Evolutionary conservation across 768 basidiomycete genomes (phyloP), one percentile per base, ranked within the genome.

Genomic region (Tylopilus intermedius): DNA sequence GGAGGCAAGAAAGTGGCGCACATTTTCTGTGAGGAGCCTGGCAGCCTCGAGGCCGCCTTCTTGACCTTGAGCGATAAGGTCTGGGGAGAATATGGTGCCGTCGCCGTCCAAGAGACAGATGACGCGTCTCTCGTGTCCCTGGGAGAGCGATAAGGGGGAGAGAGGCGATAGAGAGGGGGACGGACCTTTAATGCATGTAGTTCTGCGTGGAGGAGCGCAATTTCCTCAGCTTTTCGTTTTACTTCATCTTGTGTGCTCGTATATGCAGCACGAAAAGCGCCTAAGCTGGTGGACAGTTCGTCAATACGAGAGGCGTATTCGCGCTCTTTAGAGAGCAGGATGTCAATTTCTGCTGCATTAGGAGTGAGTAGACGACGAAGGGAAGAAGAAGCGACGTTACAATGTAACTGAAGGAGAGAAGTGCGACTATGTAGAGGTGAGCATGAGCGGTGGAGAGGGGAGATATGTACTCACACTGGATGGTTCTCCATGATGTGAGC

Each of bases 71-170:
- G 68, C 58, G 43, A 86, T 76, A 24, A 84, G 68, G 37, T 81
- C 74, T 14, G 68, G 62, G 8, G 74, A 69, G 59, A 87, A 87
- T 50, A 86, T 85, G 7, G 78, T 69, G 2, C 74, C 74, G 58
- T 87, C 85, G 32, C 86, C 86, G 53, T 88, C 85, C 53, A 88
- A 69, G 43, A 88, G 69, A 35, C 76, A 71, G 38, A 75, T 65
- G 45, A 72, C 66, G 29, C 74, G 72, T 45, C 64, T 63, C 37
- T 72, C 70, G n/a, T 62, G 59, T 8, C 57, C 64, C 62, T 60
- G 51, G 29, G 24, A 39, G 26, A 26, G 37, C 33, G 33, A 42
- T 38, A 14, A 53, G 50, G 5, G 37, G 6, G 48, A n/a, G 26
- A 0, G 18, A 15, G 45, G 4, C 10, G 38, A 24, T 43, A 24